phyloP scores from a whole-genome alignment of 1,284 basidiomycete species.

The Hemileccinum hortonii region DNA sequence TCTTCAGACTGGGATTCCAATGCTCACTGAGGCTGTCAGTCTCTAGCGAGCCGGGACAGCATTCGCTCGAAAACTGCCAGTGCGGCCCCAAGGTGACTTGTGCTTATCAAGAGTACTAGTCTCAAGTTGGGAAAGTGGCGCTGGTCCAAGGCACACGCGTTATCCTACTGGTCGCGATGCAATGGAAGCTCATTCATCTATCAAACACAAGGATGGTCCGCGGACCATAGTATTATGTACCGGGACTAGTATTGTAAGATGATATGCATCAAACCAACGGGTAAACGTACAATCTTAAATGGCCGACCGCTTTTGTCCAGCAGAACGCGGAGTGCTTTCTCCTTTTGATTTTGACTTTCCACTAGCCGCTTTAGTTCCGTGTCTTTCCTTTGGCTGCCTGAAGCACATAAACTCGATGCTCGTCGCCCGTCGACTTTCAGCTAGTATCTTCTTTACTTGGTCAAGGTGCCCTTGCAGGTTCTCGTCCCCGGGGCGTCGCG shows the following conservation, averaged over 20 bases:
- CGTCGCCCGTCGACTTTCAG: slow-evolving; percentile 85
- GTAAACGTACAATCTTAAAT: background rate
- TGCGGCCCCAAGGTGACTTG: no score
- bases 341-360: slow-evolving; percentile 22
- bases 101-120: no score
- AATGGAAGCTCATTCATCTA: no score
- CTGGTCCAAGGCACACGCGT: no score
- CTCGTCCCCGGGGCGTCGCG: slow-evolving; percentile 75
- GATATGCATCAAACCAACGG: no score
- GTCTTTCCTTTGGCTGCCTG: slow-evolving; percentile 57
- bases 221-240: no score
- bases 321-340: slow-evolving; percentile 18
- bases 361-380: slow-evolving; percentile 12
- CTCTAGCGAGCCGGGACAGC: no score
- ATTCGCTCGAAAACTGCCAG: no score
- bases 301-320: slow-evolving; percentile 22
- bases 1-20: background rate
- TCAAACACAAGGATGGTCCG: no score
- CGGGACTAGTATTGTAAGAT: no score
- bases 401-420: slow-evolving; percentile 96
- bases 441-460: slow-evolving; percentile 85
- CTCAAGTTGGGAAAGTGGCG: no score
- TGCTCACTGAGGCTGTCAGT: background rate
- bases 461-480: slow-evolving; percentile 87
- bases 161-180: no score